Base-by-base conservation (phyloP, 306 rosid species). In the Ormosia emarginata region DNA sequence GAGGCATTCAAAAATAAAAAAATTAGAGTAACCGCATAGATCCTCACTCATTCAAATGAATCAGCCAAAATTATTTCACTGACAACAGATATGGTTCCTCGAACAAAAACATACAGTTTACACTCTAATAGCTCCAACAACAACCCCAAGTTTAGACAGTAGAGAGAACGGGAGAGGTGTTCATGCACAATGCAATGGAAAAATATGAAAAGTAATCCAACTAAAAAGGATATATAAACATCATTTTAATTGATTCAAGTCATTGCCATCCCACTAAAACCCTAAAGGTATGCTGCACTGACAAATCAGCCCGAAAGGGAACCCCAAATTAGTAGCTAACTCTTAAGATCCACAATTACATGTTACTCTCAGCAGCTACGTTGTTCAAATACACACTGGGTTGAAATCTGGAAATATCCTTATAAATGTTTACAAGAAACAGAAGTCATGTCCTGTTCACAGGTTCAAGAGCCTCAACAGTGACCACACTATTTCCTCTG, bases 401-500 rank as follows among this genome's bases (percentile, higher is more conserved):
- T 2, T 34, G 46, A 73, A 40, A 75, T 79, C 40, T 11, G 12
- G 8, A 62, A 55, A 71, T 43, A 47, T 64, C 75, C 61, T 52
- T 4, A 66, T 14, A 73, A 17, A 13, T 39, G 74, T 34, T 64
- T 34, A 63, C 53, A 17, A 8, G 10, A 76, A 12, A 43, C 84
- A 57, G 7, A 15, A 29, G 80, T 86, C 79, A 86, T 64, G 78
- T n/a, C 37, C 91, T 87, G 82, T 86, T 91, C 61, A 95, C 99
- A 1, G 99, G 99, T 81, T 95, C 99, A 46, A 95, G 99, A 5
- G 99, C 99, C 84, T 95, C 98, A 75, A 95, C 99, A 2, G 99
- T 95, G 78, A 95, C 99, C 73, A 95, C 98, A 67, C 99, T 93
- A 36, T 95, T 95, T 83, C 99, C 99, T 78, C 99, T 81, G 62